Evolutionary conservation across 73 alveolate genomes (phyloP), one percentile per base, ranked within the genome.

Genomic region (Paramecium octaurelia): DNA sequence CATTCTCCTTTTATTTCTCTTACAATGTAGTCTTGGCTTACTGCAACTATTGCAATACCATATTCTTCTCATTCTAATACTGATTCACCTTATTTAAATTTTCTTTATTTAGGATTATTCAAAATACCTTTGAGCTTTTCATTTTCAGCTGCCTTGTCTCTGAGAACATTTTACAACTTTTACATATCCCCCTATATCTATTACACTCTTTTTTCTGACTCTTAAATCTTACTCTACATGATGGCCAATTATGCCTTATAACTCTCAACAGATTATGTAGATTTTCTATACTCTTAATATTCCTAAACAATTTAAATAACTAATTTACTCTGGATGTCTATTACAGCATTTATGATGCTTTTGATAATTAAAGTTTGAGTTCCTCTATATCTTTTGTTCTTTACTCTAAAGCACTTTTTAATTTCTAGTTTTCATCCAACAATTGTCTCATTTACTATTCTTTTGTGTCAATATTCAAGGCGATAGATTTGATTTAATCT

Each of bases 1-100:
- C 91, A 80, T 80, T 80, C 48, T 80, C 91, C 24, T 80, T 80
- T 48, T 80, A 44, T 46, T 80, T 80, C 23, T 80, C 91, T 43
- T 80, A 46, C 10, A 80, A 24, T 11, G 91, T 48, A 31, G 91
- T 80, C 57, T 80, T 80, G 57, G 91, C 91, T 80, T 80, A 35
- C n/a, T 80, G 73, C 44, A 80, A 46, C 16, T 80, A 23, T 48
- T 80, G 73, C 38, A 80, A 34, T 24, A 80, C 91, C 29, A 31
- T 21, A 80, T 80, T 80, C 24, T 80, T 80, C 16, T 80, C 91
- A 21, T 80, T 44, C n/a, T 80, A 80, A 80, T 23, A 80, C n/a
- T 44, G 57, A 20, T 80, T 44, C 14, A 80, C 91, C 29, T 80
- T 80, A 44, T 46, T 44, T 80, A 80, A 46, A 80, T 80, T 48